Percentiles rank a stretch among this genome's conserved stretches.
Conservation (phyloP, 768 basidiomycete genomes). For the Serendipita indica region DNA sequence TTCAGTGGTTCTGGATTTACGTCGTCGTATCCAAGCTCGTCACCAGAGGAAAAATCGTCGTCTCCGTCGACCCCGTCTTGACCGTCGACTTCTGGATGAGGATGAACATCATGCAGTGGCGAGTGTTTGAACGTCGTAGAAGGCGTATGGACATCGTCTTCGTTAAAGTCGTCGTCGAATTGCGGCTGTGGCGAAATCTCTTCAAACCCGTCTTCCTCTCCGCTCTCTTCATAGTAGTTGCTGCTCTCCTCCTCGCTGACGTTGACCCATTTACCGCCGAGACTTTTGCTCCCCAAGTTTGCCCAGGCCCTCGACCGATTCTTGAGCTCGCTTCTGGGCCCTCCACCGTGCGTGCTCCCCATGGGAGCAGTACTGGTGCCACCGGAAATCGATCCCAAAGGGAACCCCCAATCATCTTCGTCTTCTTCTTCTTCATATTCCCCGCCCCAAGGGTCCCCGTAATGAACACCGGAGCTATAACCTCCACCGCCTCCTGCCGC, state of each 20-base stretch:
- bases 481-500: background rate
- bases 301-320: background rate
- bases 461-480: background rate
- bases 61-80: constrained; percentile 1
- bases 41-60: constrained; percentile 15
- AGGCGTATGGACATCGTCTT: background rate
- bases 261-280: background rate
- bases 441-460: background rate
- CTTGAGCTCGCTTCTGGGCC: background rate
- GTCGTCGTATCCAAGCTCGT: constrained; percentile 16
- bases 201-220: background rate
- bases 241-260: constrained; percentile 3
- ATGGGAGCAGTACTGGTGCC: background rate
- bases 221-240: background rate
- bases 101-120: background rate
- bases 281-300: background rate
- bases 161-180: background rate
- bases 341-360: background rate
- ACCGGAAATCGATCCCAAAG: background rate
- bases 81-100: background rate
- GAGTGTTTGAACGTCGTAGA: background rate
- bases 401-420: constrained; percentile 2
- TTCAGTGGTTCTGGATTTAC: constrained; percentile 27
- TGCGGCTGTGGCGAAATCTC: background rate
- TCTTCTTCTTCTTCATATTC: constrained; percentile 3